A percentile compares a stretch with the other conserved stretches of the same genome.
phyloP scores from a whole-genome alignment of 495 filamentous ascomycete genomes.

The Penicillium ucsense region DNA sequence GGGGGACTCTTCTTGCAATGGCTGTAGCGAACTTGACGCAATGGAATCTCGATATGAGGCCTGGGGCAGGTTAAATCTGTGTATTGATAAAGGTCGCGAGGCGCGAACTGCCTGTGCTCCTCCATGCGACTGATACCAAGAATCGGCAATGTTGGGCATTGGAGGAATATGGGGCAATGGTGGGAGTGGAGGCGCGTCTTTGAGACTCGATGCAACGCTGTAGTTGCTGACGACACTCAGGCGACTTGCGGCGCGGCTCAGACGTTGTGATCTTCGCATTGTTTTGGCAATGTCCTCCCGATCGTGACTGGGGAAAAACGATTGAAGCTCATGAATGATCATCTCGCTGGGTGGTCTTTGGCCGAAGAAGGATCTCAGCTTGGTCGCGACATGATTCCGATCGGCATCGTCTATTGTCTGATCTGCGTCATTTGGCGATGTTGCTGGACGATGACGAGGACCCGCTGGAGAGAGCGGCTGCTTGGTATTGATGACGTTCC shows the following conservation, averaged over 20 bases:
- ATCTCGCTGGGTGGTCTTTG: conserved; percentile 90
- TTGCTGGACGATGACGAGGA: conserved; percentile 47
- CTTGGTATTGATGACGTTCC: conserved; percentile 57
- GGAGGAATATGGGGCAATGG: conserved; percentile 55
- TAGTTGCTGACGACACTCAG: conserved; percentile 89
- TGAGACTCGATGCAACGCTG: conserved; percentile 83
- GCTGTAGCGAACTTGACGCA: conserved; percentile 77
- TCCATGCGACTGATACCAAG: conserved; percentile 65
- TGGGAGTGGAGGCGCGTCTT: conserved; percentile 43
- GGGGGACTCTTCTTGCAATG: conserved; percentile 84
- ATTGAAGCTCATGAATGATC: conserved; percentile 89
- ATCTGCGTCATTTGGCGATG: conserved; percentile 42
- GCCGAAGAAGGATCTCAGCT: conserved; percentile 74
- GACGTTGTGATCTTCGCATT: conserved; percentile 76
- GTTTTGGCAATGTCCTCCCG: conserved; percentile 89
- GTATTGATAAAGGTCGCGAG: conserved; percentile 53
- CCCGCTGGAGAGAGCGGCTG: conserved; percentile 74
- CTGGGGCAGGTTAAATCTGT: conserved; percentile 48
- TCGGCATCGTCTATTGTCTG: conserved; percentile 29
- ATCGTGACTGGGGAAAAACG: conserved; percentile 94
- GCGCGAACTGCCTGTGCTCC: conserved; percentile 30
- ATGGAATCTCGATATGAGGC: conserved; percentile 72
- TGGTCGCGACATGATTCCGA: conserved; percentile 44
- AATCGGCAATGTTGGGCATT: conserved; percentile 92
- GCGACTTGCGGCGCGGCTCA: conserved; percentile 85